Evolutionary conservation across 352 stramenopile species (phyloP), one percentile per base, ranked within the genome.

Genomic region (Aphanomyces invadans): DNA sequence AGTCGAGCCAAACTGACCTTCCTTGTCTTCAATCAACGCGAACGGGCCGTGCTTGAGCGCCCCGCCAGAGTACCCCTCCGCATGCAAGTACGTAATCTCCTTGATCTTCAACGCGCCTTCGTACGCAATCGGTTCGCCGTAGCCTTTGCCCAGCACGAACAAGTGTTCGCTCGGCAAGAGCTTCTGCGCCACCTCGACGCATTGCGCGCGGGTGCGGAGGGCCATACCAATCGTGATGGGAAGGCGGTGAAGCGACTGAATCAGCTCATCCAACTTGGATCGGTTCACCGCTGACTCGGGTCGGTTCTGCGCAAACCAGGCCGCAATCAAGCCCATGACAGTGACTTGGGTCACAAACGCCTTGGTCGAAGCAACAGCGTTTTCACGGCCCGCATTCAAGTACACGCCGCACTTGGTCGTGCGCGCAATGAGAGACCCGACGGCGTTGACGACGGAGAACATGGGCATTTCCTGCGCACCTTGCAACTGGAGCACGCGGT

Each of bases 41-140:
- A 99, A 99, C 2, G 97, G 96, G 10, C 96, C 97, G 77, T 99
- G 97, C 80, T 99, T 99, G 54, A 99, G 81, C 44, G 97, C 97
- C 28, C 96, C 96, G 26, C 96, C 97, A 61, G 93, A 91, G 79
- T 99, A 99, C 29, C 96, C 96, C 70, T 99, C 96, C 29, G 96
- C 97, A 71, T 99, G 96, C 42, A 99, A 74, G 71, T 99, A 99
- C 62, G 92, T 97, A 77, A 98, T 98, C 81, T 99, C 97, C 78
- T 99, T 99, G 62, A 99, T 97, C 79, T 99, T 99, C 21, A 99
- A 76, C 21, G 97, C 96, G 38, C 96, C 97, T 83, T 99, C 96
- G 69, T 96, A 91, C 19, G 96, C 96, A 55, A 98, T 97, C 4
- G 95, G 93, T 72, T 97, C 90, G 52, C 80, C 90, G 67, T 95